Conservation (phyloP, 495 filamentous ascomycete species). For the Clohesyomyces aquaticus region DNA sequence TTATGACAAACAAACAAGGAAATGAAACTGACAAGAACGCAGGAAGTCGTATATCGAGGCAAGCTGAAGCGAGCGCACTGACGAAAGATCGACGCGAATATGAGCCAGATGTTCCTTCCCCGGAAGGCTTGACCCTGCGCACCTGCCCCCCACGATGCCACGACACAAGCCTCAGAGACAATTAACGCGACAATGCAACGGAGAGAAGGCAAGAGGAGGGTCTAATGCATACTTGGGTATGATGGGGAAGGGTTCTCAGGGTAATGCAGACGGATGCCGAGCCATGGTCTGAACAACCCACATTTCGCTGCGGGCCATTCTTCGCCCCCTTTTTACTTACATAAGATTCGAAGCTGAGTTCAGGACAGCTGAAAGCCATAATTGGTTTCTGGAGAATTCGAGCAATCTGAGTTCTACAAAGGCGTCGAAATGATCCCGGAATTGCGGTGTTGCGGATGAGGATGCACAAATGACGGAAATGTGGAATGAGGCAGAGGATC, state of each 20-base stretch:
- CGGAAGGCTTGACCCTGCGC: too few relatives aligned
- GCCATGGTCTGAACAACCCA: background rate
- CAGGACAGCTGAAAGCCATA: background rate
- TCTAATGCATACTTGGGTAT: too few relatives aligned
- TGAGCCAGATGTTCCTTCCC: too few relatives aligned
- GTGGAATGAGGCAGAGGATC: background rate
- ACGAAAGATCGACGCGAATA: too few relatives aligned
- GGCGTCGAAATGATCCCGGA: background rate
- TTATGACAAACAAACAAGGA: too few relatives aligned
- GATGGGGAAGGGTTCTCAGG: background rate
- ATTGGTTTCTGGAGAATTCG: background rate
- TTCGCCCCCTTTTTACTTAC: background rate
- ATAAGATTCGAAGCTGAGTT: background rate
- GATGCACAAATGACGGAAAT: background rate
- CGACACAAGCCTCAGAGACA: too few relatives aligned
- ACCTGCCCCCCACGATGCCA: too few relatives aligned
- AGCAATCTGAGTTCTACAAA: background rate
- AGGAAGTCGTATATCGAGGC: too few relatives aligned
- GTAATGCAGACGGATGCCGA: background rate
- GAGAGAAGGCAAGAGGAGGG: too few relatives aligned
- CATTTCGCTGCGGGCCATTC: background rate
- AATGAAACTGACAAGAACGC: too few relatives aligned
- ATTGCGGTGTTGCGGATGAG: background rate
- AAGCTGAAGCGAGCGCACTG: too few relatives aligned
- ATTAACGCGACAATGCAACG: too few relatives aligned